These are phyloP conservation scores for Saccharomyces paradoxus DNA, from an alignment of 805 yeast genomes.

Conservation along the genomic window DNA sequence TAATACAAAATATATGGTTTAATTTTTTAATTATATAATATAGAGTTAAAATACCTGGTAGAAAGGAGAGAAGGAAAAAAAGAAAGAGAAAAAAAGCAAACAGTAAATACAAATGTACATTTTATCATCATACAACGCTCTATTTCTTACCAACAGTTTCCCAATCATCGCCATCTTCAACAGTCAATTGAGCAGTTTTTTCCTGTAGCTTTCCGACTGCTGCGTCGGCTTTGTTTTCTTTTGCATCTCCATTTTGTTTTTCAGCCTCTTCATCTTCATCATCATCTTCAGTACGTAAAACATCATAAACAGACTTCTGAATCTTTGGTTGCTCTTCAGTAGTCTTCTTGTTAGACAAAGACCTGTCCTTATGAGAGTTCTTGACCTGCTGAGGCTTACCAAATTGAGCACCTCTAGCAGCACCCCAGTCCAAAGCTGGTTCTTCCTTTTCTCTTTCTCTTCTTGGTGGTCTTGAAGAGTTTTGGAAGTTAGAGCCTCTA, in stretches of 20 bases:
- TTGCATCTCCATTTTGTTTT: conserved; percentile 3
- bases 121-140: conserved; percentile 1
- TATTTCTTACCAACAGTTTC: conserved; percentile 39
- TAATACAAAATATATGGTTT: not conserved
- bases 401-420: conserved; percentile 21
- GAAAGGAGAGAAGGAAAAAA: not conserved
- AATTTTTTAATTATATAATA: not conserved
- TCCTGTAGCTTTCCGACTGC: conserved; percentile 27
- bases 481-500: conserved; percentile 23
- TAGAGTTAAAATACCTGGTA: not conserved
- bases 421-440: conserved; percentile 30
- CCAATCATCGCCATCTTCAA: conserved; percentile 35
- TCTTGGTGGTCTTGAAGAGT: conserved; percentile 15
- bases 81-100: not conserved
- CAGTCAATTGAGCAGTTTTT: conserved; percentile 35
- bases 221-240: conserved; percentile 10
- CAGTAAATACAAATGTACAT: not conserved
- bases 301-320: conserved; percentile 42
- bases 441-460: conserved; percentile 16
- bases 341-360: conserved; percentile 9
- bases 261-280: conserved; percentile 36
- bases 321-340: conserved; percentile 28
- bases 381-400: conserved; percentile 8
- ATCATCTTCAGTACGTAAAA: conserved; percentile 45
- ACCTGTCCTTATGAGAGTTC: conserved; percentile 12